Conservation (phyloP, 495 filamentous ascomycete genomes). For the Tirmania nivea region DNA sequence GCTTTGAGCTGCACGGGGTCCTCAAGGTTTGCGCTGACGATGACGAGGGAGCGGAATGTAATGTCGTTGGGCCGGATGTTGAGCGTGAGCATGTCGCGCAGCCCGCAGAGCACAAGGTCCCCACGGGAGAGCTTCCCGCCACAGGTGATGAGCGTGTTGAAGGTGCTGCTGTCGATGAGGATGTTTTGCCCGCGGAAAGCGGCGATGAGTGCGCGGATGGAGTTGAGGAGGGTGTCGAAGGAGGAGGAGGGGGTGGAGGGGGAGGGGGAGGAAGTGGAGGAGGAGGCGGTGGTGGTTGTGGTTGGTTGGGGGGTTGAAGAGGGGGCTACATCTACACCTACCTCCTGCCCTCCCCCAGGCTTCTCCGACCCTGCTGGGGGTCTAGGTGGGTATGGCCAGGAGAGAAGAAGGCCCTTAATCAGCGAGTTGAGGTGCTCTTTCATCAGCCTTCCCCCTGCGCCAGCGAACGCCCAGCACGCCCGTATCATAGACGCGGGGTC, state of each 20-base stretch:
- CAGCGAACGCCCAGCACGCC: conserved; percentile 20
- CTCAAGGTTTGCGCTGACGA: conserved; percentile 18
- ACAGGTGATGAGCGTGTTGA: conserved; percentile 23
- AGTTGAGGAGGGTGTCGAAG: background rate
- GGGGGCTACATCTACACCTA: background rate
- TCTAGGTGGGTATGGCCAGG: conserved; percentile 1
- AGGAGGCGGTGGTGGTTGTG: background rate
- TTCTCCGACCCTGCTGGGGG: background rate
- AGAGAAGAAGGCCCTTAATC: conserved; percentile 10
- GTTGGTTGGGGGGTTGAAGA: background rate
- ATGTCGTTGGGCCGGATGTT: conserved; percentile 16
- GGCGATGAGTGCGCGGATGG: conserved; percentile 10
- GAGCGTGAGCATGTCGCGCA: conserved; percentile 15
- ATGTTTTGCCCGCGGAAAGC: conserved; percentile 13
- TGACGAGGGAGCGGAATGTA: conserved; percentile 20
- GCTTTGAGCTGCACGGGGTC: conserved; percentile 14
- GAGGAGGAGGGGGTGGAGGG: too few species aligned
- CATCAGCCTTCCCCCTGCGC: conserved; percentile 19
- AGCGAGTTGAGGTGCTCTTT: conserved; percentile 17
- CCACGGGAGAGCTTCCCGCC: conserved; percentile 17
- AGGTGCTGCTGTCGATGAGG: conserved; percentile 11
- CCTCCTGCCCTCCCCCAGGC: background rate
- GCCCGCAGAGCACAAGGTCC: conserved; percentile 16
- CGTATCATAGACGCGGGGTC: conserved; percentile 19
- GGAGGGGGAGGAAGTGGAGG: background rate